A percentile compares a stretch with the other conserved stretches of the same genome.
These are phyloP conservation scores for Arthroderma uncinatum DNA, from an alignment of 2,329 filamentous ascomycete genomes.

Conservation along the genomic window DNA sequence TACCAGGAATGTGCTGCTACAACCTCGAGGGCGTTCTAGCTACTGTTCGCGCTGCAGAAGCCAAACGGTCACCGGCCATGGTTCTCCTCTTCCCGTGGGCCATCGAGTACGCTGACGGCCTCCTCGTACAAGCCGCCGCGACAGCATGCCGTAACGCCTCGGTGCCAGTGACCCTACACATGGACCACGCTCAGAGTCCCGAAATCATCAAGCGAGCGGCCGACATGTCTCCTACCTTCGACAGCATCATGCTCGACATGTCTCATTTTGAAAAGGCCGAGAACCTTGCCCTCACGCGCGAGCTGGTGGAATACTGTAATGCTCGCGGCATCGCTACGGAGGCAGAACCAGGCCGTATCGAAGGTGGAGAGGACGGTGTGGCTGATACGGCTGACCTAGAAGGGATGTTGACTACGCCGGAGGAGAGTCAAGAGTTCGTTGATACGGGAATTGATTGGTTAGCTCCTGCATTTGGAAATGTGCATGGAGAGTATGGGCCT, in stretches of 20 bases:
- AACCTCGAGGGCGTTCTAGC: conserved; percentile 62
- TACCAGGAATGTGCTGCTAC: conserved; percentile 54
- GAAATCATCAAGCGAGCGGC: conserved; percentile 52
- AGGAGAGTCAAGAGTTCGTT: conserved; percentile 60
- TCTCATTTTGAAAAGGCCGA: conserved; percentile 59
- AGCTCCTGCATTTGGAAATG: conserved; percentile 65
- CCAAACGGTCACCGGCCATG: conserved; percentile 55
- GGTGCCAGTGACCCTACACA: conserved; percentile 52
- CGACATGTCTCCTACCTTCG: conserved; percentile 50
- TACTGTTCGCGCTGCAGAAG: conserved; percentile 57
- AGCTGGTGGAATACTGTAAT: conserved; percentile 54
- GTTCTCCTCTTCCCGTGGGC: conserved; percentile 67
- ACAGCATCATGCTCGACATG: conserved; percentile 71
- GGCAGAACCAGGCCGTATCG: conserved; percentile 60
- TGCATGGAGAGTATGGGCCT: conserved; percentile 62
- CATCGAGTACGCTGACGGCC: conserved; percentile 50
- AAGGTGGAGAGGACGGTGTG: conserved; percentile 64
- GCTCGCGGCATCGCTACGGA: conserved; percentile 56
- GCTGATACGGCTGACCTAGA: conserved; percentile 54
- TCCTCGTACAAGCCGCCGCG: conserved; percentile 46
- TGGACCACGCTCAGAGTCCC: conserved; percentile 56
- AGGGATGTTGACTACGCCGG: conserved; percentile 54
- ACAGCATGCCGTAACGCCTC: conserved; percentile 45
- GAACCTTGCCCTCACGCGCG: conserved; percentile 53
- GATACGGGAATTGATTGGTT: conserved; percentile 62